Percentiles rank a stretch among this genome's conserved stretches.
phyloP scores from a whole-genome alignment of 768 basidiomycete genomes.

The Exidia glandulosa region DNA sequence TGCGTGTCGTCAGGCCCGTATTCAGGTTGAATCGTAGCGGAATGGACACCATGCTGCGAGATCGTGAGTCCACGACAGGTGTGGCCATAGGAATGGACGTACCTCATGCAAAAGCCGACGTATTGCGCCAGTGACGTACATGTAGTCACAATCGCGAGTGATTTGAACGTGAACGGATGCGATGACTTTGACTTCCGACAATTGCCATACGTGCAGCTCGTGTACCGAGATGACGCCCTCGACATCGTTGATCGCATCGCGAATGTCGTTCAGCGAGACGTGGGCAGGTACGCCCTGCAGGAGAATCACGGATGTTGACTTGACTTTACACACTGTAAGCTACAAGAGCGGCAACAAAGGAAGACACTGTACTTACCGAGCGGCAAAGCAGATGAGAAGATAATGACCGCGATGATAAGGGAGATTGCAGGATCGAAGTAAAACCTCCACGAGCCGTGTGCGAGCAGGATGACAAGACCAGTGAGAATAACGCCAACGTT shows the following conservation, averaged over 20 bases:
- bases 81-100: not conserved
- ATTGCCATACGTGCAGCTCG: constrained; percentile 95
- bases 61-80: constrained; percentile 35
- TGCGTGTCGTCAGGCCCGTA: constrained; percentile 32
- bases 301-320: constrained; percentile 87
- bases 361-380: constrained; percentile 42
- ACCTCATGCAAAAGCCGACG: constrained; percentile 60
- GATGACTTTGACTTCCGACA: constrained; percentile 89
- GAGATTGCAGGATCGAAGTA: constrained; percentile 92
- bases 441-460: constrained; percentile 71
- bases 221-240: constrained; percentile 83
- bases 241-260: constrained; percentile 66
- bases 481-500: constrained; percentile 97
- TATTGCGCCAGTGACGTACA: constrained; percentile 78
- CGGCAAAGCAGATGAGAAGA: constrained; percentile 90
- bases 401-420: constrained; percentile 89
- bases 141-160: constrained; percentile 74
- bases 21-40: constrained; percentile 90
- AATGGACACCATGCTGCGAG: constrained; percentile 77
- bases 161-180: constrained; percentile 93
- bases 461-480: constrained; percentile 89
- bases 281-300: constrained; percentile 88
- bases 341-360: constrained; percentile 4
- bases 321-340: constrained; percentile 41
- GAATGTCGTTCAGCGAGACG: constrained; percentile 82